phyloP scores from a whole-genome alignment of 164 flowering plant species.

The Umbilicus rupestris region DNA sequence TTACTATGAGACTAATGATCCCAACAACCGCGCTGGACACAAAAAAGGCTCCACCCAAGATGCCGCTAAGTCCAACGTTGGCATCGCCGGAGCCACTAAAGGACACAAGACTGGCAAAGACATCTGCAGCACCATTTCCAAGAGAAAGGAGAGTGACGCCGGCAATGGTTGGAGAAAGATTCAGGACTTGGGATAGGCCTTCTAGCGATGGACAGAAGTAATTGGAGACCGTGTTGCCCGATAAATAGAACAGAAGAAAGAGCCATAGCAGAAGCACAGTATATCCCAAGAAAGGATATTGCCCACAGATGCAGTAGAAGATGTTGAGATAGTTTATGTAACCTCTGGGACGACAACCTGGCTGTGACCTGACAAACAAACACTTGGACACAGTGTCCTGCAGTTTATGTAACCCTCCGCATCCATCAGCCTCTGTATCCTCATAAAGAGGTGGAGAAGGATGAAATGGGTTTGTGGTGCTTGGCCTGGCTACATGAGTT shows the following conservation, averaged over 20 bases:
- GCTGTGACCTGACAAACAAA: constrained; percentile 28
- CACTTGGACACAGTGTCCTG: constrained; percentile 30
- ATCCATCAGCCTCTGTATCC: constrained; percentile 11
- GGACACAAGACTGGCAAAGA: constrained; percentile 49
- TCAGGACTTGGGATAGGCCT: constrained; percentile 35
- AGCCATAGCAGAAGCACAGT: constrained; percentile 38
- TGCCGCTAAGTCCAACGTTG: constrained; percentile 47
- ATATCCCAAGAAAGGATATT: constrained; percentile 31
- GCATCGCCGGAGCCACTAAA: constrained; percentile 35
- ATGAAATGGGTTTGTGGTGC: constrained; percentile 6
- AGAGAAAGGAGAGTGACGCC: constrained; percentile 64
- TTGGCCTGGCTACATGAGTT: neutral
- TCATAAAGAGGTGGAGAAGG: constrained; percentile 4
- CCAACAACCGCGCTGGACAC: constrained; percentile 51
- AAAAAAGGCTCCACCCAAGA: constrained; percentile 60
- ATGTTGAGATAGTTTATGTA: constrained; percentile 50
- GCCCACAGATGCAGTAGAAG: constrained; percentile 47
- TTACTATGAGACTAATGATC: constrained; percentile 26
- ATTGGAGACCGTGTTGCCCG: constrained; percentile 51
- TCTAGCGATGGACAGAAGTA: constrained; percentile 59
- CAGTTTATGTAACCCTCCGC: constrained; percentile 25
- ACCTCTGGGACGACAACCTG: constrained; percentile 32
- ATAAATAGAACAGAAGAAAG: constrained; percentile 40
- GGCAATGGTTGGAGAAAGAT: constrained; percentile 59
- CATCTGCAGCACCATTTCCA: constrained; percentile 65